Percentiles rank a stretch among this genome's conserved stretches.
phyloP scores from a whole-genome alignment of 2,329 filamentous ascomycete species.

The Aspergillus pseudoglaucus region DNA sequence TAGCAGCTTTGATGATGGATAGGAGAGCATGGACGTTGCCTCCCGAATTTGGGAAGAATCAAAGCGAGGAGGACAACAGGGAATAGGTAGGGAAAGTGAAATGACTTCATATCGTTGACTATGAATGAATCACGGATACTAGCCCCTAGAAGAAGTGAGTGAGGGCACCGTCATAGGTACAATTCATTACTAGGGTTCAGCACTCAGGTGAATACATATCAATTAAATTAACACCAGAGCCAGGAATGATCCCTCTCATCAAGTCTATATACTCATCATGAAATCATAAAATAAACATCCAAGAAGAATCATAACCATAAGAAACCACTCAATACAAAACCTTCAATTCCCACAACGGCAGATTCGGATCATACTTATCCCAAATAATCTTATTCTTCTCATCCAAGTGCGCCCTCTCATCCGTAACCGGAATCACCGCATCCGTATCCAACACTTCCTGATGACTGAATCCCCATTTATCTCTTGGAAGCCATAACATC shows the following conservation, averaged over 20 bases:
- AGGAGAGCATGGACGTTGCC: too few relatives aligned
- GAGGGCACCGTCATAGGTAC: too few relatives aligned
- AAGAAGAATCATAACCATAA: not conserved
- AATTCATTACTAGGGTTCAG: not conserved
- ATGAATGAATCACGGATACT: too few relatives aligned
- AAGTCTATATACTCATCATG: not conserved
- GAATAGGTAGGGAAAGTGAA: too few relatives aligned
- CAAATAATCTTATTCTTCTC: slow-evolving; percentile 62
- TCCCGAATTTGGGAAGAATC: too few relatives aligned
- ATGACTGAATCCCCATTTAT: slow-evolving; percentile 64
- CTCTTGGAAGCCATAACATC: slow-evolving; percentile 73
- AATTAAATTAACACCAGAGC: too few relatives aligned
- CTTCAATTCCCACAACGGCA: slow-evolving; percentile 52
- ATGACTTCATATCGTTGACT: too few relatives aligned
- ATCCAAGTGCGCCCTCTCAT: slow-evolving; percentile 64
- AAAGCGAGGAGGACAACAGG: too few relatives aligned
- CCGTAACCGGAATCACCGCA: slow-evolving; percentile 68
- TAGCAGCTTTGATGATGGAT: too few relatives aligned
- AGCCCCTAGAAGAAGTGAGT: too few relatives aligned
- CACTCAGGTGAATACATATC: too few relatives aligned
- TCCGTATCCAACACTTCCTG: slow-evolving; percentile 70
- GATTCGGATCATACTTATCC: slow-evolving; percentile 51
- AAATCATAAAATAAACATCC: not conserved
- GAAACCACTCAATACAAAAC: slow-evolving; percentile 37
- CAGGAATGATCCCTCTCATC: not conserved